Conservation (phyloP, 768 basidiomycete genomes). For the Austroboletus eburneus region DNA sequence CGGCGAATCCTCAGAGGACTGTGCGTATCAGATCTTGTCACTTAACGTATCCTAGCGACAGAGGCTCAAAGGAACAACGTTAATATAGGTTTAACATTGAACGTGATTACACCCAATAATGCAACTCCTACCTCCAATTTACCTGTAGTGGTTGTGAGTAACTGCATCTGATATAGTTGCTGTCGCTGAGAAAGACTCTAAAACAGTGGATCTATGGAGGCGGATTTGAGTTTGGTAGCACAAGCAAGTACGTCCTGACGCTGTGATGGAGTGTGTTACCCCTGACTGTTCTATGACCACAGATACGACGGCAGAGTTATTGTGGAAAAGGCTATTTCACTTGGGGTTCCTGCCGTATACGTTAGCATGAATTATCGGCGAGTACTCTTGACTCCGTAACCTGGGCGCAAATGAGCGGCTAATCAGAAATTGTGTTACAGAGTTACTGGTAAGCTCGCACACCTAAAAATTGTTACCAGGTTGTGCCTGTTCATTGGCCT, state of each 20-base stretch:
- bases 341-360: constrained; percentile 33
- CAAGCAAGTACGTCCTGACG: constrained; percentile 3
- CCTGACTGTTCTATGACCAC: not conserved
- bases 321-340: constrained; percentile 29
- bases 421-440: not conserved
- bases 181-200: not conserved
- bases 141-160: constrained; percentile 51
- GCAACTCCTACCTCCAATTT: constrained; percentile 40
- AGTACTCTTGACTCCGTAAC: not conserved
- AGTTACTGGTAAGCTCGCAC: constrained; percentile 3
- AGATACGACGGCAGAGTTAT: constrained; percentile 20
- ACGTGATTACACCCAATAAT: constrained; percentile 44
- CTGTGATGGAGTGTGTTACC: not conserved
- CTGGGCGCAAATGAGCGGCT: not conserved
- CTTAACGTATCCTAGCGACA: not conserved
- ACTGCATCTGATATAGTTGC: not conserved
- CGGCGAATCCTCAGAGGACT: constrained; percentile 40
- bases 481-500: not conserved
- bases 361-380: constrained; percentile 42
- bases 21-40: constrained; percentile 29
- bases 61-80: not conserved
- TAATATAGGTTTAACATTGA: constrained; percentile 44
- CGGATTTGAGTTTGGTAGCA: constrained; percentile 31
- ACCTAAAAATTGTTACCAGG: not conserved
- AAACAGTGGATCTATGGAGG: constrained; percentile 34